Evolutionary conservation across 345 rosid species (phyloP).

Genomic region (Microthlaspi erraticum): DNA sequence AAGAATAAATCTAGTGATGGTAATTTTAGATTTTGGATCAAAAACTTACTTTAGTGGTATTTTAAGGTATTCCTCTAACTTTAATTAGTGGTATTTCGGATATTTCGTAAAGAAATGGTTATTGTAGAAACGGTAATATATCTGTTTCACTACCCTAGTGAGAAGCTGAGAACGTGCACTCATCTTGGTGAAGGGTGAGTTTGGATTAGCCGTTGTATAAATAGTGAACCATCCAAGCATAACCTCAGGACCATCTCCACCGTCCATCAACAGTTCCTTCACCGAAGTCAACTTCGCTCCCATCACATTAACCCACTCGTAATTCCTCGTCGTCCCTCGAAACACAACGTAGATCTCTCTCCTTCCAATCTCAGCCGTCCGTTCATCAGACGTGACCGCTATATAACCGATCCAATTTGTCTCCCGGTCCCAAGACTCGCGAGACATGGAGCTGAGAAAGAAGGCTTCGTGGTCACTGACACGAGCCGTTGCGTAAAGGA

Average conservation of each 20-base stretch:
- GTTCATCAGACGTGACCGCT: constrained; percentile 65
- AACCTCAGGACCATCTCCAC: constrained; percentile 55
- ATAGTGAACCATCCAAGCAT: constrained; percentile 87
- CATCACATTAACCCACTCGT: constrained; percentile 75
- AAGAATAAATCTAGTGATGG: no score
- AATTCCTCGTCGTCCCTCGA: constrained; percentile 82
- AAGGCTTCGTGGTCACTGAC: constrained; percentile 63
- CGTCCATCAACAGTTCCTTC: constrained; percentile 33
- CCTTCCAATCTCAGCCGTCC: constrained; percentile 56
- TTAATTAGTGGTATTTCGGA: no score
- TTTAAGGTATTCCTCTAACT: no score
- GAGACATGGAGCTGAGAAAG: constrained; percentile 67
- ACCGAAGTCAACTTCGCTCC: constrained; percentile 64
- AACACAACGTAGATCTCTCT: constrained; percentile 75
- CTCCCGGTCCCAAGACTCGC: constrained; percentile 92
- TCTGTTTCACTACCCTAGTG: constrained; percentile 35
- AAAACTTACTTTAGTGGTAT: no score
- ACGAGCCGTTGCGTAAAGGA: constrained; percentile 69
- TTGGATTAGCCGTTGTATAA: constrained; percentile 62
- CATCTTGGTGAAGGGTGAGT: constrained; percentile 62
- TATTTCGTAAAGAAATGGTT: no score
- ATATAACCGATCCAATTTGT: constrained; percentile 92
- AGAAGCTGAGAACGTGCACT: constrained; percentile 64
- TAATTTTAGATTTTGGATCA: no score
- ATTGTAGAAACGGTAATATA: no score